Percentiles rank a stretch among this genome's conserved stretches.
Evolutionary conservation across 1,284 basidiomycete species (phyloP).

Genomic region (Porodaedalea pini): DNA sequence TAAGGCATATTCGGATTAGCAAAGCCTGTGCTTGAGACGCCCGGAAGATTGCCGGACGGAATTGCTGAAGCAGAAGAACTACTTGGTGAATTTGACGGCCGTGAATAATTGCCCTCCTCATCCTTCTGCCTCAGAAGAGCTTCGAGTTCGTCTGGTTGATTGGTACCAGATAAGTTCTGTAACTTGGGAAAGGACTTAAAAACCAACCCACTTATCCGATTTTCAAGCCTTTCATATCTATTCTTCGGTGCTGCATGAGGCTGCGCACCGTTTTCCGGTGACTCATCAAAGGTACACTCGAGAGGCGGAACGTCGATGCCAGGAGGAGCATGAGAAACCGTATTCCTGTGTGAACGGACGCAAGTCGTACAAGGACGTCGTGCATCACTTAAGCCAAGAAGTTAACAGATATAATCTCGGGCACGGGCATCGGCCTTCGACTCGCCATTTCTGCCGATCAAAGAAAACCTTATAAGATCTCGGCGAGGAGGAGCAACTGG

Average conservation of each 20-base stretch:
- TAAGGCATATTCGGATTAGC: slow-evolving; percentile 3
- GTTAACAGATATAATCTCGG: slow-evolving; percentile 20
- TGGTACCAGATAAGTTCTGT: background rate
- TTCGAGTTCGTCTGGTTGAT: slow-evolving; percentile 57
- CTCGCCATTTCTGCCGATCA: slow-evolving; percentile 59
- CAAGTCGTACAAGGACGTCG: slow-evolving; percentile 34
- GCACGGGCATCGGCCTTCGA: slow-evolving; percentile 21
- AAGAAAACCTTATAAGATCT: slow-evolving; percentile 3
- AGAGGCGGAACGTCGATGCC: slow-evolving; percentile 50
- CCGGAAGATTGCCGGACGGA: background rate
- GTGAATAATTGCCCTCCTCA: slow-evolving; percentile 16
- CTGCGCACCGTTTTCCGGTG: slow-evolving; percentile 33
- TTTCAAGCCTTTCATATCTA: slow-evolving; percentile 59
- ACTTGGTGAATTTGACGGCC: slow-evolving; percentile 3
- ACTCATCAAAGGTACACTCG: slow-evolving; percentile 68
- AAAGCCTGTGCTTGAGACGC: background rate
- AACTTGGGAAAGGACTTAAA: background rate
- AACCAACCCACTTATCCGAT: slow-evolving; percentile 54
- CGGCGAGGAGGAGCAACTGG: slow-evolving; percentile 17
- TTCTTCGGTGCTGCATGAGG: slow-evolving; percentile 50
- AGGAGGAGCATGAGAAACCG: slow-evolving; percentile 33
- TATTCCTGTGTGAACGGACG: slow-evolving; percentile 32
- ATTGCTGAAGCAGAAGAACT: slow-evolving; percentile 17
- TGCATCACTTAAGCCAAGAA: slow-evolving; percentile 46
- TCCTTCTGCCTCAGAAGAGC: slow-evolving; percentile 40